These are phyloP conservation scores for Cladosporium sp. DNA, from an alignment of 2,329 filamentous ascomycete species.

Conservation along the genomic window DNA sequence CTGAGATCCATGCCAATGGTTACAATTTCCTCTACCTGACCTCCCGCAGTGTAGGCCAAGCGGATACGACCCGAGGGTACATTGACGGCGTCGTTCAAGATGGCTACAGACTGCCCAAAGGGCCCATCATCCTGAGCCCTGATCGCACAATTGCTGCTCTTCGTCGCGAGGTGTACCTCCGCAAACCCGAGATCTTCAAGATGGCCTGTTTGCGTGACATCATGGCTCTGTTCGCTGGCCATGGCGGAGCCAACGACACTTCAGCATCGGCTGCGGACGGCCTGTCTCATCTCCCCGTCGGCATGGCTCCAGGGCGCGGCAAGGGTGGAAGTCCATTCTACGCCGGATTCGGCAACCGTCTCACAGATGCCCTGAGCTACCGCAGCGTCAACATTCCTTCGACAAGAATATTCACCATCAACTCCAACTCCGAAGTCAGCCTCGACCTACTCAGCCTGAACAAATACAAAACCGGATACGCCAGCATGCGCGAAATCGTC, in stretches of 20 bases:
- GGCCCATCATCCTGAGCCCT: conserved; percentile 91
- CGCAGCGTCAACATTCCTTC: conserved; percentile 93
- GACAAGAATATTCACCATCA: conserved; percentile 96
- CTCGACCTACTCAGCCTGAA: conserved; percentile 86
- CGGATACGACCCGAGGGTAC: conserved; percentile 85
- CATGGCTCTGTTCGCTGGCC: conserved; percentile 67
- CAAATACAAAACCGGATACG: conserved; percentile 94
- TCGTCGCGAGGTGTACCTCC: conserved; percentile 85
- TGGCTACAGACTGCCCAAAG: conserved; percentile 76
- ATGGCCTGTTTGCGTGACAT: conserved; percentile 98
- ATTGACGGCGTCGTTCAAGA: conserved; percentile 87
- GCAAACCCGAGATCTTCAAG: conserved; percentile 98
- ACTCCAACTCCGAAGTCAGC: conserved; percentile 93
- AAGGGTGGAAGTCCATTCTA: conserved; percentile 67
- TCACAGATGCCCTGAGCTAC: conserved; percentile 95
- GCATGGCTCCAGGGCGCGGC: conserved; percentile 22
- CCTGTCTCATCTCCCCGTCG: conserved; percentile 16
- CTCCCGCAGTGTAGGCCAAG: conserved; percentile 86
- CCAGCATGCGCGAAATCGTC: conserved; percentile 93
- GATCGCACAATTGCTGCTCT: conserved; percentile 93
- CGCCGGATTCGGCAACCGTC: conserved; percentile 91
- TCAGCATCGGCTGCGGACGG: conserved; percentile 25
- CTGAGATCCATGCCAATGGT: conserved; percentile 89
- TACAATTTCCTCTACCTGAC: conserved; percentile 99
- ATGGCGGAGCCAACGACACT: conserved; percentile 29